Base-by-base conservation (phyloP, 192 early-diverging fungal species). In the Coemansia sp. region DNA sequence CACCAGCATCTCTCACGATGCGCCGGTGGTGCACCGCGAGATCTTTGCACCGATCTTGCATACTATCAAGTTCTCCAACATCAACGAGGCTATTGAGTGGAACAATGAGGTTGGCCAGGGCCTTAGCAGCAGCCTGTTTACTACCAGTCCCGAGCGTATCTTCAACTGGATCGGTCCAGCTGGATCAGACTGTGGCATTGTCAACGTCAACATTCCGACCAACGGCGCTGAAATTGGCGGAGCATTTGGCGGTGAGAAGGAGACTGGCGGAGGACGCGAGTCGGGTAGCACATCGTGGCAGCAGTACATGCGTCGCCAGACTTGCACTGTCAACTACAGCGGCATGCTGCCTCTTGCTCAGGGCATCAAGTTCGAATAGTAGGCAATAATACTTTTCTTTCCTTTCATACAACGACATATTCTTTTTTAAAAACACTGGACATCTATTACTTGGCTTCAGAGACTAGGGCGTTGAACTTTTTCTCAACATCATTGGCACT, bases 161-260 rank as follows among this genome's bases (percentile, higher is more conserved):
- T 96, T 95, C 89, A 91, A 90, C 76, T 97, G 96, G 96, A 94
- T 92, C 69, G 95, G 95, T 15, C 91, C 95, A 31, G 73, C 87
- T 15, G 96, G 96, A 43, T 94, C 94, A 18, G 96, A 97, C 86
- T 95, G 93, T 65, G 95, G 95, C 62, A 92, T 92, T 36, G 93
- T 96, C 79, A 97, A 96, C 82, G 91, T 95, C 65, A 98, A 98
- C 87, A 92, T 98, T 71, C 95, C 96, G 29, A 97, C 96, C 64
- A 95, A 93, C 81, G 96, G 96, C 47, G 95, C 96, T 34, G 96
- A 98, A 87, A 95, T 98, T 81, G 96, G 96, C 46, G 95, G 95
- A 50, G 96, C 96, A 7, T 97, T 98, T 86, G 96, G 96, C 52
- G 96, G 96, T 62, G 94, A 98, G 86, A 98, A 98, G 87, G 96